Conservation (phyloP, 352 stramenopile species). For the Thalassiosira hispida region DNA sequence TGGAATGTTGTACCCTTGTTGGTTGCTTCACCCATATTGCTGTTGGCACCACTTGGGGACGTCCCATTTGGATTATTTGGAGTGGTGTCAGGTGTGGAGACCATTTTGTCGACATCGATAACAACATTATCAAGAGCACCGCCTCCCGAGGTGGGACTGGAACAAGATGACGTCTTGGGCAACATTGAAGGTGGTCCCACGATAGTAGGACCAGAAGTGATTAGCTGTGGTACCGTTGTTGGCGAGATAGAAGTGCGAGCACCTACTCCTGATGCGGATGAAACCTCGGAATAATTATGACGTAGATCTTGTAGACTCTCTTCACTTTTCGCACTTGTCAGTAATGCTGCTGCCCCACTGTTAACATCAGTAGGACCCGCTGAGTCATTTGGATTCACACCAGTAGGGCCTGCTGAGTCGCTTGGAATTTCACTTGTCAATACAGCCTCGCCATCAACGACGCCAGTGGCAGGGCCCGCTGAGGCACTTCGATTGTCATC, state of each 20-base stretch:
- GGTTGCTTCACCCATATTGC: conserved; percentile 3
- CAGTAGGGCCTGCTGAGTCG: too few species aligned
- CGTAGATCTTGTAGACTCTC: neutral
- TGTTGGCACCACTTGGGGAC: neutral
- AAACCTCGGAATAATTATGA: neutral
- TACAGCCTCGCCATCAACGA: too few species aligned
- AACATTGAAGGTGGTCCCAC: neutral
- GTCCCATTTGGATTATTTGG: neutral
- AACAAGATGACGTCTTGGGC: conserved; percentile 15
- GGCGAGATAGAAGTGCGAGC: neutral
- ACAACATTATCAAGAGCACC: conserved; percentile 3
- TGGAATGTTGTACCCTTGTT: conserved; percentile 24
- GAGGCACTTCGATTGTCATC: too few species aligned
- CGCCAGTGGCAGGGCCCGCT: too few species aligned
- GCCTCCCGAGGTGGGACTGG: neutral
- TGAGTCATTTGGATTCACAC: neutral
- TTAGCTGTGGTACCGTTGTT: neutral
- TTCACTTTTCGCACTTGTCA: neutral
- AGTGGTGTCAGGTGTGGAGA: neutral
- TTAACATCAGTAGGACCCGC: neutral
- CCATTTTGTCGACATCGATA: neutral
- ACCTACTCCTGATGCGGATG: neutral
- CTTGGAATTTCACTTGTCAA: too few species aligned
- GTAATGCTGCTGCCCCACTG: neutral
- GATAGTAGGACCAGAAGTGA: neutral